Conservation (phyloP, 2,329 filamentous ascomycete genomes). For the Paraphaeosphaeria sporulosa region DNA sequence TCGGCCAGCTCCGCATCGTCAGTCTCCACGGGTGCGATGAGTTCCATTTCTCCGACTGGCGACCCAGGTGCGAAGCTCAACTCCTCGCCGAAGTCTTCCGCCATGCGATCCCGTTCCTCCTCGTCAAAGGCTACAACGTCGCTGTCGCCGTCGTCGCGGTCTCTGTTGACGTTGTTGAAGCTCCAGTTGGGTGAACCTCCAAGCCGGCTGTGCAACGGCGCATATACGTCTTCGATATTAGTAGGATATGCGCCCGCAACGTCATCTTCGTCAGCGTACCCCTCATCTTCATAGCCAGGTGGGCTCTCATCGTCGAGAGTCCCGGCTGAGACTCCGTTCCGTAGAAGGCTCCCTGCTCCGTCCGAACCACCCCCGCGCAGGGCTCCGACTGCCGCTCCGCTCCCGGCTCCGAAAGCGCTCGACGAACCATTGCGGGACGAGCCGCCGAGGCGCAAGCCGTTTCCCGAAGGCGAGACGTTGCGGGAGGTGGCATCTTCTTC, state of each 20-base stretch:
- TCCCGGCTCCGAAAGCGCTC: constrained; percentile 84
- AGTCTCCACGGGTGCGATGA: constrained; percentile 17
- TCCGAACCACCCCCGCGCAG: constrained; percentile 47
- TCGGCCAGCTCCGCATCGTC: constrained; percentile 35
- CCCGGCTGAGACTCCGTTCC: constrained; percentile 46
- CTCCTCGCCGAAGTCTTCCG: constrained; percentile 45
- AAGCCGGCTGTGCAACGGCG: constrained; percentile 14
- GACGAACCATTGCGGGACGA: constrained; percentile 90
- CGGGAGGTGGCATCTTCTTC: constrained; percentile 37
- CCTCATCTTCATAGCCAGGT: constrained; percentile 27
- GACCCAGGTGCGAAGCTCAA: constrained; percentile 26
- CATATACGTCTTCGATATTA: constrained; percentile 19
- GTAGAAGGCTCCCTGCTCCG: constrained; percentile 42
- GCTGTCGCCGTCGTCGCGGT: constrained; percentile 31
- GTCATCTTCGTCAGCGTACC: constrained; percentile 34
- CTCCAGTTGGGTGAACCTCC: constrained; percentile 31
- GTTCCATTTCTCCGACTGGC: constrained; percentile 23
- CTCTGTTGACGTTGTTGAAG: constrained; percentile 22
- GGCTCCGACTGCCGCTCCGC: constrained; percentile 67
- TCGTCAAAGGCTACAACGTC: constrained; percentile 33
- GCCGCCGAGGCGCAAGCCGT: constrained; percentile 86
- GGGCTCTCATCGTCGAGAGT: constrained; percentile 36
- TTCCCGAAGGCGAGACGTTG: constrained; percentile 67
- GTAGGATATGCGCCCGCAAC: constrained; percentile 19
- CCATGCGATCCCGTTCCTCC: constrained; percentile 28